phyloP scores from a whole-genome alignment of 176 grass and related monocot species.

The sorghum (Sorghum bicolor) region DNA sequence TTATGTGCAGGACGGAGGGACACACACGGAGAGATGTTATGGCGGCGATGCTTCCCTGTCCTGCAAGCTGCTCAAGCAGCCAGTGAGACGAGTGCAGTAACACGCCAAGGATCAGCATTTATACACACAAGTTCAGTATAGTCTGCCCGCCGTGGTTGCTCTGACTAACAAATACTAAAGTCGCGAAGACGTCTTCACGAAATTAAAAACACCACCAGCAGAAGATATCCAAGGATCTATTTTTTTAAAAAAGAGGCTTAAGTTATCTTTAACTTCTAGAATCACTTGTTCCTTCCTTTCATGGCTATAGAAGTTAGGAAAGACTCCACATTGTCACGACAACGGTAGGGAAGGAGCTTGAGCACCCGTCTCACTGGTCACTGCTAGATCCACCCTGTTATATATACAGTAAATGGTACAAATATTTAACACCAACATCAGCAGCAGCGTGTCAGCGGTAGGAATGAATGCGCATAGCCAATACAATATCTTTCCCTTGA shows the following conservation, averaged over 20 bases:
- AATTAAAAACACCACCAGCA: background rate
- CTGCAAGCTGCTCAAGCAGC: background rate
- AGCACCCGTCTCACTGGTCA: background rate
- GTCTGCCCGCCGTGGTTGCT: background rate
- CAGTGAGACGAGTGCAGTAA: background rate
- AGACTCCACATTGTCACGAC: background rate
- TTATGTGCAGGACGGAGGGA: no score
- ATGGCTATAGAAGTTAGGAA: background rate
- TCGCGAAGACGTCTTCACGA: background rate
- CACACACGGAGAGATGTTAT: no score
- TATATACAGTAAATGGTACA: no score
- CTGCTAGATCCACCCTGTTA: no score
- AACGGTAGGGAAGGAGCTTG: background rate
- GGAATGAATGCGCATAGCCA: no score
- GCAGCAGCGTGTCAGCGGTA: no score
- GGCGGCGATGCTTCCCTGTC: background rate
- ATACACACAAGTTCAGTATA: background rate
- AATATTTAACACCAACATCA: no score
- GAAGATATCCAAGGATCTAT: background rate
- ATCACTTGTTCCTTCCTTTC: background rate
- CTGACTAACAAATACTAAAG: background rate
- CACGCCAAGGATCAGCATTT: background rate
- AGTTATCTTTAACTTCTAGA: background rate
- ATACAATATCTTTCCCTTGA: no score
- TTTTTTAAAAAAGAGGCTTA: background rate